Base-by-base conservation (phyloP, 441 rosid species). In the Euphorbia celastroides region DNA sequence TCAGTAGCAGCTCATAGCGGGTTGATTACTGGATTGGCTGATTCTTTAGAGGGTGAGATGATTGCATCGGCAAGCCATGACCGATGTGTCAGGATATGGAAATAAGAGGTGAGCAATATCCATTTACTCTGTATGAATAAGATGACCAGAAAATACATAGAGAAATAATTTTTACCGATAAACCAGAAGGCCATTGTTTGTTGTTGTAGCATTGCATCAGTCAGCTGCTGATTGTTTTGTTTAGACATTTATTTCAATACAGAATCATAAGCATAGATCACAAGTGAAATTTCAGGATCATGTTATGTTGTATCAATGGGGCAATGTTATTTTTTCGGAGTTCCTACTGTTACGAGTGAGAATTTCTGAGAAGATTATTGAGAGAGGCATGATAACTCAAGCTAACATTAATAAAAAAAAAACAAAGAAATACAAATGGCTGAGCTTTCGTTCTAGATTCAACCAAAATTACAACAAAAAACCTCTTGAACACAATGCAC, bases 31-130 rank as follows among this genome's bases (percentile, higher is more conserved):
- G 70, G 79, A 6, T 41, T 84, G 75, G 79, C 79, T 32, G 72
- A 13, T 61, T 75, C 76, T 52, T 28, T 60, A 19, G 54, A 71
- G 50, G 73, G 75, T 38, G 72, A 74, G 63, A 70, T 69, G 73
- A 64, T 81, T 56, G 85, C 80, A 60, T 79, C 82, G 31, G 79
- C 75, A 25, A 79, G 85, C 68, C 82, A 77, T 72, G 87, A 76
- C 30, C 74, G 66, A 36, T 66, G 70, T 57, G 80, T 79, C 12
- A 81, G 80, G 80, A 42, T 80, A 50, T 80, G 85, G 84, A 75
- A 72, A 66, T 81, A 34, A 74, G 12, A 7, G 13, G 13, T 38
- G 13, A 34, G 42, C 54, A n/a, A 30, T 9, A 16, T 23, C 42
- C 13, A n/a, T 22, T 13, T 57, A 38, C 12, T 38, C 5, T 38